Base-by-base conservation (phyloP, 106 monocot genomes). In the Dactylorhiza incarnata region DNA sequence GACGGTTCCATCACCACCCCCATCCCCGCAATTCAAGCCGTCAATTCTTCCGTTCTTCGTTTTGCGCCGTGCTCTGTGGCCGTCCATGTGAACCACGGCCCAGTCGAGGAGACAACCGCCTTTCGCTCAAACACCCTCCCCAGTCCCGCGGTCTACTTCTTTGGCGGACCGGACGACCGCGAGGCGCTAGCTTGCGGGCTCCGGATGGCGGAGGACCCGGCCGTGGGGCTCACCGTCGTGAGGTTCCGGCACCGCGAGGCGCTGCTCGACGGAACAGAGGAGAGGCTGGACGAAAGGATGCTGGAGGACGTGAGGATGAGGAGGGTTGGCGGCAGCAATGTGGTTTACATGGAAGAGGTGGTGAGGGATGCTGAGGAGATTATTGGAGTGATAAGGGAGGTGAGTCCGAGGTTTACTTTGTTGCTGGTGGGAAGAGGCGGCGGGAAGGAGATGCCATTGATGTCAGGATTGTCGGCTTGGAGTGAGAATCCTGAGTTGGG, bases 131-230 rank as follows among this genome's bases (percentile, higher is more conserved):
- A 49, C 62, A 17, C 55, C 9, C 51, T 44, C 7, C 24, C 48
- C 3, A 77, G 77, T 29, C 49, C 84, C 11, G 78, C 71, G 13
- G 44, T 88, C 20, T 75, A 88, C 62, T 91, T 91, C 84, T 73
- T 91, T 47, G 91, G 91, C 17, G 91, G 91, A 5, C 86, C 86
- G 12, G 91, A 91, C 71, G 91, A 91, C 65, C 86, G 88, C 7
- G 88, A 91, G 76, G 88, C 83, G 1, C 83, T 88, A 4, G 73
- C 88, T 1, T 74, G 49, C 56, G 85, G 79, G 2, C 43, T 55
- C 29, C 75, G 87, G 10, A 87, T 90, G 90, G 75, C 77, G 7
- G 84, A 75, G 17, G 61, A 87, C 52, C 78, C 85, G 0, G 49
- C 24, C 8, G 45, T 85, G 59, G 25, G 37, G 46, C 81, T 89